Evolutionary conservation across 768 basidiomycete species (phyloP).

Genomic region (Butyriboletus loyo): DNA sequence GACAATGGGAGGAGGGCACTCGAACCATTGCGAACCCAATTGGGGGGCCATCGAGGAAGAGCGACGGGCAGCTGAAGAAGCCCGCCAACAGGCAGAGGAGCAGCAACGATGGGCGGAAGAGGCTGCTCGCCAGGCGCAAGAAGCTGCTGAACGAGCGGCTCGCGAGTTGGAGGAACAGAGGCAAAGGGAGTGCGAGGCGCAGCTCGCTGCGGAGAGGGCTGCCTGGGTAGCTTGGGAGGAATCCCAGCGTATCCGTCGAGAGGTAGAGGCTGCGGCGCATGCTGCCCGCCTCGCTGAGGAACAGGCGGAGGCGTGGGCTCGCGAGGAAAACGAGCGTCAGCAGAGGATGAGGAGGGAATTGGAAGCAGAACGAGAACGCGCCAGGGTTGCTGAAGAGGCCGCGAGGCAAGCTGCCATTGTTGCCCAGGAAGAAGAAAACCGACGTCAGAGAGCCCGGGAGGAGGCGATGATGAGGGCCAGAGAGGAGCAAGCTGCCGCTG

Average conservation of each 20-base stretch:
- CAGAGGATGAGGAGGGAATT: constrained; percentile 13
- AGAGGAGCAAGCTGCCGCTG: constrained; percentile 19
- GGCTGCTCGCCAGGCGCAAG: constrained; percentile 18
- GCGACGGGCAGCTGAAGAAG: constrained; percentile 17
- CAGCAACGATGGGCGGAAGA: constrained; percentile 16
- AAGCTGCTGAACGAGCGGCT: constrained; percentile 21
- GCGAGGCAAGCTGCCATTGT: constrained; percentile 20
- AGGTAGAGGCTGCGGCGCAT: constrained; percentile 18
- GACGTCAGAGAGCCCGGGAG: constrained; percentile 21
- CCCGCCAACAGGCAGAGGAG: constrained; percentile 22
- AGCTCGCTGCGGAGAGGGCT: constrained; percentile 21
- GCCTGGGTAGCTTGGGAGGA: constrained; percentile 23
- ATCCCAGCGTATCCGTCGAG: constrained; percentile 21
- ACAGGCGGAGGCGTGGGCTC: constrained; percentile 23
- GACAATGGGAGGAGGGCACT: constrained; percentile 28
- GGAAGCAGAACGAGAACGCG: constrained; percentile 23
- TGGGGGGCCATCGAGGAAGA: constrained; percentile 23
- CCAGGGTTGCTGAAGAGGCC: constrained; percentile 21
- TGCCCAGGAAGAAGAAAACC: constrained; percentile 24
- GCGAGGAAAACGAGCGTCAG: constrained; percentile 23
- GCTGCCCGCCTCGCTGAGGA: constrained; percentile 24
- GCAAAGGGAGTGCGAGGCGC: constrained; percentile 13
- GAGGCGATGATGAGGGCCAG: constrained; percentile 16
- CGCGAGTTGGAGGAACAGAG: constrained; percentile 22
- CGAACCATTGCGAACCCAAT: constrained; percentile 21